phyloP scores from a whole-genome alignment of 169 alveolate species.

The Cryptosporidium sp. region DNA sequence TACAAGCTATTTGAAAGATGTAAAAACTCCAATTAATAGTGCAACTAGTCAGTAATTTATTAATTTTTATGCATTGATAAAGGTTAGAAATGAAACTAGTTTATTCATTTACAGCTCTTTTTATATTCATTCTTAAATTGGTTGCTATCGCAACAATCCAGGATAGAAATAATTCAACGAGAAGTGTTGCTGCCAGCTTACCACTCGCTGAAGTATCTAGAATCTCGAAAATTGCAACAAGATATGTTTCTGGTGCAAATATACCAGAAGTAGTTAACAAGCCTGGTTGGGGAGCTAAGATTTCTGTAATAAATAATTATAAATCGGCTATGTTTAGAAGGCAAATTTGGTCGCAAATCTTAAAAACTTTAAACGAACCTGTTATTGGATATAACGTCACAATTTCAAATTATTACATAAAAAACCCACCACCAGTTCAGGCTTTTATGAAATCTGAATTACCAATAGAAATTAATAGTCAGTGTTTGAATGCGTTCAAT shows the following conservation, averaged over 20 bases:
- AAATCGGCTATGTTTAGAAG: constrained; percentile 52
- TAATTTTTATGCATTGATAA: background rate
- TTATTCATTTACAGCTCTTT: background rate
- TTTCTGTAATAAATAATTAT: constrained; percentile 26
- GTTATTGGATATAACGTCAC: constrained; percentile 47
- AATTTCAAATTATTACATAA: constrained; percentile 17
- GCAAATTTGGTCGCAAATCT: constrained; percentile 21
- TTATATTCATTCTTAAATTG: background rate
- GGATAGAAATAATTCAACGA: constrained; percentile 9
- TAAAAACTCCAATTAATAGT: background rate
- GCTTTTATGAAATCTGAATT: constrained; percentile 62
- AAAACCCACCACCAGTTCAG: constrained; percentile 65
- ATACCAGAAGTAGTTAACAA: constrained; percentile 53
- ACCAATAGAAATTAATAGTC: constrained; percentile 49
- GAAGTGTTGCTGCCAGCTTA: background rate
- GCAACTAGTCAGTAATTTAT: background rate
- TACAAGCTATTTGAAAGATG: background rate
- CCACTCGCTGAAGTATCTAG: constrained; percentile 41
- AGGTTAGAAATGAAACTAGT: background rate
- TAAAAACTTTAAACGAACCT: constrained; percentile 20
- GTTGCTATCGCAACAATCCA: background rate
- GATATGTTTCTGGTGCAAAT: constrained; percentile 66
- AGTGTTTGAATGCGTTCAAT: constrained; percentile 67
- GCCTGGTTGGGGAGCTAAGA: constrained; percentile 47
- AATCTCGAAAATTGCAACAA: constrained; percentile 52